These are phyloP conservation scores for Vanrija sp. DNA, from an alignment of 1,284 basidiomycete genomes.

Conservation along the genomic window DNA sequence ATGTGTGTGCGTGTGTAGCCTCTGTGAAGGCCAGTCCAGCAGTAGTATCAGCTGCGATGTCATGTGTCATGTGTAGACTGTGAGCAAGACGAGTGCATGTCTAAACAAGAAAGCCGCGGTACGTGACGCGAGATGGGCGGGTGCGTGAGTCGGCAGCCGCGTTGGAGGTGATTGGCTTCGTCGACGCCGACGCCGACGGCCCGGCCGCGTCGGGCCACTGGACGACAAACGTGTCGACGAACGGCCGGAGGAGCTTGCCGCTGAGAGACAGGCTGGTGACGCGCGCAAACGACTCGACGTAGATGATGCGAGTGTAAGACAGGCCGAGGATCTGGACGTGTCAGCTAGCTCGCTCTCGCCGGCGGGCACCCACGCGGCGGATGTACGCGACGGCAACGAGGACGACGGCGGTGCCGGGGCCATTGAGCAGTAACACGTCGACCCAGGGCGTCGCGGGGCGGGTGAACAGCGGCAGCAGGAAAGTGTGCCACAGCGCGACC, in stretches of 20 bases:
- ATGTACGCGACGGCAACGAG: conserved; percentile 70
- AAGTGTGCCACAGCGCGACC: conserved; percentile 58
- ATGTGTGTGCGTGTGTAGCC: too few species aligned
- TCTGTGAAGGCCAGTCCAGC: too few species aligned
- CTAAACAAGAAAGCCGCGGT: conserved; percentile 18
- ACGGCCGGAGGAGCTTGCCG: conserved; percentile 69
- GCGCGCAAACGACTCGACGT: conserved; percentile 92
- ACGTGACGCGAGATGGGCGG: conserved; percentile 1
- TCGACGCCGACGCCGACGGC: too few species aligned
- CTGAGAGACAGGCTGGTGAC: conserved; percentile 78
- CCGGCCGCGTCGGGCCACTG: conserved; percentile 70
- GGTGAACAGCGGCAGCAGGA: conserved; percentile 53
- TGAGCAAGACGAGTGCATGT: not conserved
- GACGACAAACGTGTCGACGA: conserved; percentile 83
- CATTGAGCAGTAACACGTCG: conserved; percentile 84
- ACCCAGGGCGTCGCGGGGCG: conserved; percentile 53
- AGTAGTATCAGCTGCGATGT: too few species aligned
- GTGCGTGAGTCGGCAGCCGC: not conserved
- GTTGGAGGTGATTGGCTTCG: too few species aligned
- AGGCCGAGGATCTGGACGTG: conserved; percentile 67
- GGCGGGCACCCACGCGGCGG: conserved; percentile 61
- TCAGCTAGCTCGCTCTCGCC: conserved; percentile 56
- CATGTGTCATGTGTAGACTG: too few species aligned
- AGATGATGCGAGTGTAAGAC: conserved; percentile 70
- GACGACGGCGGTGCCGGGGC: conserved; percentile 88